Base-by-base conservation (phyloP, 768 basidiomycete species). In the Leccinum incarnatum region DNA sequence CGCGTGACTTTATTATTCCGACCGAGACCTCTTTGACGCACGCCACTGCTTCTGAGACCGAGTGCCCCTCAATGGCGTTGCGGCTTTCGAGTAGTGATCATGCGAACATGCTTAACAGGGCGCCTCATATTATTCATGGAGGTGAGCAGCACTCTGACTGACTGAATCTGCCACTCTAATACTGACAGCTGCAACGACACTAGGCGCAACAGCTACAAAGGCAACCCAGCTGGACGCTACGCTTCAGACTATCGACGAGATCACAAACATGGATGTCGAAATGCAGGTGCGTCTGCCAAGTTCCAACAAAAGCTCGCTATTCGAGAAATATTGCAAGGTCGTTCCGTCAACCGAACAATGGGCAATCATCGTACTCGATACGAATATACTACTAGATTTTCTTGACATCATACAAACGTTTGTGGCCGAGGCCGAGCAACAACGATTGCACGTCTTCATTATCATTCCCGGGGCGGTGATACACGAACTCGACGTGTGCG, bases 381-480 rank as follows among this genome's bases (percentile, higher is more conserved):
- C 91, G 29, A 94, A 93, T 64, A 82, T 93, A 60, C 76, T 94
- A 27, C 72, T 91, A 64, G 83, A 85, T 67, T 78, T 85, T 60
- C 81, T 91, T 59, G 83, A 85, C 55, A 78, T 83, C 40, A 71
- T 93, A 59, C 78, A 82, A 59, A 78, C 80, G 49, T 89, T 93
- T 66, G 83, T 87, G 46, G 76, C 78, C 11, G 86, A 89, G 67
- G 76, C 85, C 36, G 85, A 86, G 65, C 74, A 69, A 25, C 69
- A 74, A 21, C 60, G 59, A 7, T 66, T 83, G n/a, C 80, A 83
- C n/a, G 74, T 88, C 46, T 59, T 83, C 53, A 73, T 92, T 27
- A 75, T 93, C 61, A 80, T 93, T 52, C 92, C 91, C 0, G 87
- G 85, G 10, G 83, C 81, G 7, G 91, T 93, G 17, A 80, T 93